Evolutionary conservation across 495 filamentous ascomycete species (phyloP), one percentile per base, ranked within the genome.

Genomic region (Talaromyces borbonicus): DNA sequence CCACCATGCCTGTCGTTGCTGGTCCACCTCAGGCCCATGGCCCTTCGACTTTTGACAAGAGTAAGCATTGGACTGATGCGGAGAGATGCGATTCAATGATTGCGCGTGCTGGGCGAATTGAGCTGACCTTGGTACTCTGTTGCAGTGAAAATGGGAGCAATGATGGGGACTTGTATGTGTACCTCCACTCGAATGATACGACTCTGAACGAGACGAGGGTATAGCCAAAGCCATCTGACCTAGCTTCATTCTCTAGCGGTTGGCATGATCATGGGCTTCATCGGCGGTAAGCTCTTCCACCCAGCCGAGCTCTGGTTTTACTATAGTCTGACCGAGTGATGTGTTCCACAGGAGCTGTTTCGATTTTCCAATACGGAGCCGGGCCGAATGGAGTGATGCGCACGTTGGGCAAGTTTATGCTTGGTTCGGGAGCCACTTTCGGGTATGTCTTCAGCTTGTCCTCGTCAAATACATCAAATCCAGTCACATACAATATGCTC

Each of bases 341-440:
- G 30, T 38, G 36, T 30, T 3, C 19, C 14, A 31, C 54, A 95
- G 89, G 89, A 55, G 83, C 83, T 25, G 88, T 93, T 54, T 94
- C 88, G 47, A 94, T 98, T 58, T 84, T 97, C 59, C 77, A 92
- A 68, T 92, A 87, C 54, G 92, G 92, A 25, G 85, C 89, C 16
- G 92, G 92, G 9, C 82, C 88, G 4, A 94, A 96, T 55, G 92
- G 92, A 36, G 82, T 94, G 52, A 83, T 94, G 74, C 76, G 92
- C 51, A 94, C 87, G 47, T 68, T 98, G 26, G 90, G 90, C 43
- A 90, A 96, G 67, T 96, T 94, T 61, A 98, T 98, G 92, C 59
- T 89, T 24, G 90, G 87, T n/a, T 96, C 92, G 20, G 88, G 89
- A 35, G 88, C 88, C 18, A 95, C 89, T 27, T 98, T 98, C 60